A percentile compares a stretch with the other conserved stretches of the same genome.
Conservation (phyloP, 1,284 basidiomycete genomes). For the Apiotrichum gracile region DNA sequence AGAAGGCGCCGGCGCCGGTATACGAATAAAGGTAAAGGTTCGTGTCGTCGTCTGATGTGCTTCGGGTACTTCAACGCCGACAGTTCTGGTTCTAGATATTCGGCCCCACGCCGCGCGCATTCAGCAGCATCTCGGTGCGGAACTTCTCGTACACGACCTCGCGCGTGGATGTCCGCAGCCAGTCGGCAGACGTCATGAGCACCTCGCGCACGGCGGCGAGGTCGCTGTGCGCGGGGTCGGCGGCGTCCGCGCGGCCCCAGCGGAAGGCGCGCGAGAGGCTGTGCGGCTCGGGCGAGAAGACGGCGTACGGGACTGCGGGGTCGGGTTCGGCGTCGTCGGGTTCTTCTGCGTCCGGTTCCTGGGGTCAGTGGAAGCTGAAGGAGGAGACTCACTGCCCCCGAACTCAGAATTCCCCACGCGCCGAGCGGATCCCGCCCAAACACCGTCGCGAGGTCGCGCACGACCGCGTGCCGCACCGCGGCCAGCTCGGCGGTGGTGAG, state of each 20-base stretch:
- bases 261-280: slow-evolving; percentile 22
- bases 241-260: slow-evolving; percentile 36
- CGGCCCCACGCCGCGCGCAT: slow-evolving; percentile 1
- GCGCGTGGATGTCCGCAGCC: slow-evolving; percentile 28
- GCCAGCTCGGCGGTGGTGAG: slow-evolving; percentile 30
- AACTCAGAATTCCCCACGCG: slow-evolving; percentile 9
- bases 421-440: slow-evolving; percentile 18
- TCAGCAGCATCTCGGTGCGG: slow-evolving; percentile 36
- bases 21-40: no score
- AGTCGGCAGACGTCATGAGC: slow-evolving; percentile 23
- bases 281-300: slow-evolving; percentile 20
- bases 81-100: no score
- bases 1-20: no score
- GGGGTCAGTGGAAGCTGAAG: neutral
- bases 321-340: slow-evolving; percentile 6
- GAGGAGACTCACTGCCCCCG: slow-evolving; percentile 5
- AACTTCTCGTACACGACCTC: slow-evolving; percentile 43
- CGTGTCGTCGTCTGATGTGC: no score
- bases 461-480: slow-evolving; percentile 20
- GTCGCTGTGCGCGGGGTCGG: slow-evolving; percentile 28
- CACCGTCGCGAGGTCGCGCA: slow-evolving; percentile 24
- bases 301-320: slow-evolving; percentile 17
- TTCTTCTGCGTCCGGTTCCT: slow-evolving; percentile 7
- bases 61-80: no score
- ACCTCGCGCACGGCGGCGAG: slow-evolving; percentile 25